Evolutionary conservation across 495 filamentous ascomycete species (phyloP), one percentile per base, ranked within the genome.

Genomic region (Penicillium herquei): DNA sequence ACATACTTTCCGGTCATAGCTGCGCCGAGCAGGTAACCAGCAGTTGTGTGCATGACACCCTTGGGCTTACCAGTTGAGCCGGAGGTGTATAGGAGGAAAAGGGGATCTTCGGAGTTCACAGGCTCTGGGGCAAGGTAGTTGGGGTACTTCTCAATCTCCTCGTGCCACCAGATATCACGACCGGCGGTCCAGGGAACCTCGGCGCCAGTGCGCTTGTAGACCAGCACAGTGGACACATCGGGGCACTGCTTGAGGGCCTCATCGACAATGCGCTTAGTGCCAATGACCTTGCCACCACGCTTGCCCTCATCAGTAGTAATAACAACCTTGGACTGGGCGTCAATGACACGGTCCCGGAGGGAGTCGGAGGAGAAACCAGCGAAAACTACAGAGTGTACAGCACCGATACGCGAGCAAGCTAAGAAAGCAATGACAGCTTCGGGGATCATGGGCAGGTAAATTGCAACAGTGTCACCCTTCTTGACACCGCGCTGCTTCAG

Each of bases 371-470:
- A 96, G 82, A 99, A 99, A 56, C 94, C 94, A 52, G 95, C 94
- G 66, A 99, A 99, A 53, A 99, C 92, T 40, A 99, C 95, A 11
- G 95, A 98, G 83, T 99, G 94, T 30, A 99, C 83, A 48, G 94
- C 94, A 62, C 94, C 94, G 59, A 99, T 96, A 70, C 94, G 88
- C 21, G 84, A 77, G 68, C 91, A 94, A 43, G 95, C 94, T 21
- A 99, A 80, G 77, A 99, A 88, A 31, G 95, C 87, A 65, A 98
- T 79, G 48, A 98, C 56, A 4, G 94, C 94, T 73, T 98, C 95
- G 34, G 94, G 94, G 68, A 99, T 93, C 94, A 99, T 99, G 69
- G 94, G 94, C 55, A 99, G 78, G 80, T 99, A 99, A 63, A 99
- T 86, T 50, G 91, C 95, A 43, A 99, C 92, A 3, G 93, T 96